Base-by-base conservation (phyloP, 345 rosid species). In the Litchi chinensis region DNA sequence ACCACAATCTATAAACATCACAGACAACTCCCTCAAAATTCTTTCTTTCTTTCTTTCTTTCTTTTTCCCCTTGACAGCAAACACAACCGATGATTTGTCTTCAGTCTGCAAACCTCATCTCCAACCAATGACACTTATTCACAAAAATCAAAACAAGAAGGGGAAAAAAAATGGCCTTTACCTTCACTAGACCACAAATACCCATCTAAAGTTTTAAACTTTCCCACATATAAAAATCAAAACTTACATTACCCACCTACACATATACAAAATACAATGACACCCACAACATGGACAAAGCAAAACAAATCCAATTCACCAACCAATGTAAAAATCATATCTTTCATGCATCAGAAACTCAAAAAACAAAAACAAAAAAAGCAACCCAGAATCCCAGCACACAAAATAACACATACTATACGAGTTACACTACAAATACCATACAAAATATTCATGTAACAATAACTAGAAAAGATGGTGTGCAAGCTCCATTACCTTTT, bases 331-430 rank as follows among this genome's bases (percentile, higher is more conserved):
- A 75, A 44, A 10, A 44, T 22, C 10, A 40, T 22, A 70, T 10
- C 71, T 39, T 77, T 26, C 60, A 62, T 44, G 16, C 26, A 62
- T 63, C 16, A 48, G 0, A 50, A 70, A 63, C 62, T 62, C 40
- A 43, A 60, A 11, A 68, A 43, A 26, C 28, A 0, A 26, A 26
- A 26, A 60, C 22, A 59, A 69, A 46, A 4, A 60, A 21, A 48
- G 19, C 70, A 77, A 21, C 74, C 68, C 70, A 63, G 57, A 59
- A 77, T 56, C 74, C 57, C 70, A 68, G 43, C 32, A 3, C 60
- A 4, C 24, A 12, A 59, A 65, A 65, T 9, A 52, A n/a, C 5
- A 62, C 44, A 70, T 28, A 69, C 21, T 41, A 60, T 7, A 19
- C 18, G 22, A 13, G 76, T 15, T 22, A 74, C 77, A 43, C 57